Evolutionary conservation across 495 filamentous ascomycete genomes (phyloP).

Genomic region (Xylaria venustula): DNA sequence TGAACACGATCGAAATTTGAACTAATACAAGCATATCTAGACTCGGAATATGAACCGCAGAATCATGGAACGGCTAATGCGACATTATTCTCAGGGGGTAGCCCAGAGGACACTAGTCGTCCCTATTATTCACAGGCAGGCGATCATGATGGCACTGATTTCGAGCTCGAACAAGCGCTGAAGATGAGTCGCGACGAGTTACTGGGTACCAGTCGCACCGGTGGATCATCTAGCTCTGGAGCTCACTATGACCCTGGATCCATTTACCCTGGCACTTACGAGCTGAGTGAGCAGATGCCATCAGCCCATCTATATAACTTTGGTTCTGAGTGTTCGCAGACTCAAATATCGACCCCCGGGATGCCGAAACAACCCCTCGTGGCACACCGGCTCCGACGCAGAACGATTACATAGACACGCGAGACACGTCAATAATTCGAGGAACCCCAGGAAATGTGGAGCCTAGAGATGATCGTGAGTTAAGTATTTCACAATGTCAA

Average conservation of each 20-base stretch:
- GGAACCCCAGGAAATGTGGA: slow-evolving; percentile 28
- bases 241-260: neutral
- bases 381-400: slow-evolving; percentile 12
- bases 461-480: slow-evolving; percentile 25
- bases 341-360: neutral
- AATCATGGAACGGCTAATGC: neutral
- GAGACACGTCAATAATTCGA: slow-evolving; percentile 15
- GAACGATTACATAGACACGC: neutral
- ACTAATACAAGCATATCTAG: slow-evolving; percentile 3
- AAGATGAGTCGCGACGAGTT: slow-evolving; percentile 11
- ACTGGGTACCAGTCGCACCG: neutral
- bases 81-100: neutral
- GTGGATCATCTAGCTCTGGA: slow-evolving; percentile 1
- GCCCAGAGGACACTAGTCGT: neutral
- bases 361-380: slow-evolving; percentile 18
- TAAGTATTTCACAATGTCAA: neutral
- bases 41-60: neutral
- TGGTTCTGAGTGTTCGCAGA: neutral
- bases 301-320: neutral
- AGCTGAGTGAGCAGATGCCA: neutral
- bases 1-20: neutral
- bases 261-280: slow-evolving; percentile 10
- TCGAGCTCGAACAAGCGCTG: slow-evolving; percentile 14
- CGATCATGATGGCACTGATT: slow-evolving; percentile 6
- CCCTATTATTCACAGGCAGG: neutral